Evolutionary conservation across 306 rosid genomes (phyloP), one percentile per base, ranked within the genome.

Genomic region (Cicer arietinum): DNA sequence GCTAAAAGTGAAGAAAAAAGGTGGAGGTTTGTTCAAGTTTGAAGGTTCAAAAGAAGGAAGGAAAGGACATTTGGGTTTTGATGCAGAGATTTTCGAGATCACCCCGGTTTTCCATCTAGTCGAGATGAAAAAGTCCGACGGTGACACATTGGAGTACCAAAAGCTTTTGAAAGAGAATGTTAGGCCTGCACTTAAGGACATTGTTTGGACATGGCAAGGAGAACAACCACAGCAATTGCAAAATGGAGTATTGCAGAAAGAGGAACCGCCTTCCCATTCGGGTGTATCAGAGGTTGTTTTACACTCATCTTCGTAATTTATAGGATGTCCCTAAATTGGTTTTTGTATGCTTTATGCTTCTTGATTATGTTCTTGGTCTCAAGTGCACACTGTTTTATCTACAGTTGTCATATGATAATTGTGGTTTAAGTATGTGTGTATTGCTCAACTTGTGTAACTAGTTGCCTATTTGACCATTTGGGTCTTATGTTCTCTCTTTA

Each of bases 191-290:
- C 90, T 94, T 69, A 87, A 89, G 86, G 98, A 94, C 85, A 86
- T 94, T 65, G 79, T 94, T 56, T 94, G 98, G 98, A 84, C 80
- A 25, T 91, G 98, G 98, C 90, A 91, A 86, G 98, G 93, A 71
- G 92, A 92, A 69, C 85, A 79, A 35, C 84, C 75, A 18, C 88
- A 69, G 8, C 82, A 61, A 50, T 68, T 77, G 64, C 84, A 77
- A 63, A 82, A 54, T 45, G 60, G 37, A 59, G 13, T 74, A 10
- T 77, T 53, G 44, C 75, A 57, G 85, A 65, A 22, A 16, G 82
- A 82, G 66, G 71, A 47, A 14, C 71, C 76, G 8, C 54, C 68
- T 16, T 62, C 75, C 10, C 25, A 62, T 52, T 48, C 81, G 54
- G 54, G 1, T 54, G 30, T 52, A 11, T 69, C 74, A 46, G 78